Percentiles rank a stretch among this genome's conserved stretches.
Conservation (phyloP, 768 basidiomycete species). For the Pholiota molesta region DNA sequence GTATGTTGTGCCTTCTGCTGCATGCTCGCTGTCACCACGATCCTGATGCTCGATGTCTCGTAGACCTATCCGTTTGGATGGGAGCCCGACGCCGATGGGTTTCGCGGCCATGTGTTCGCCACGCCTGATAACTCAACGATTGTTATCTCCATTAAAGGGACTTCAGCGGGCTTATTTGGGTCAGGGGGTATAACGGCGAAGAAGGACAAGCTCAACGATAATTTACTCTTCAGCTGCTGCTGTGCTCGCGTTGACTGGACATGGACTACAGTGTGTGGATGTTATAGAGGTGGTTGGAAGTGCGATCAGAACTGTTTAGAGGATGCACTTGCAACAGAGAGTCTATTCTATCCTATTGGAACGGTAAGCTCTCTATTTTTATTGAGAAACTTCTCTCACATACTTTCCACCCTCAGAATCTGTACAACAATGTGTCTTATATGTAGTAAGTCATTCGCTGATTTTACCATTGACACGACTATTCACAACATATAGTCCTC, state of each 20-base stretch:
- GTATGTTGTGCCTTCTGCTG: constrained; percentile 32
- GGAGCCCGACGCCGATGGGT: constrained; percentile 85
- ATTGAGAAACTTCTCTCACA: constrained; percentile 4
- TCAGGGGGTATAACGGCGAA: constrained; percentile 82
- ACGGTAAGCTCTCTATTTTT: constrained; percentile 55
- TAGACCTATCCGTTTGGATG: constrained; percentile 88
- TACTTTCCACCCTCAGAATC: constrained; percentile 54
- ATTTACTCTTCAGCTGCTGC: constrained; percentile 91
- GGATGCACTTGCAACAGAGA: constrained; percentile 72
- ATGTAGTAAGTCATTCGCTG: constrained; percentile 58
- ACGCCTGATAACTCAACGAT: constrained; percentile 82
- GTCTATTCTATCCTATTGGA: constrained; percentile 88
- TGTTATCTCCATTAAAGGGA: constrained; percentile 91
- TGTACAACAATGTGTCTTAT: constrained; percentile 93
- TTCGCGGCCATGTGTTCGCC: constrained; percentile 91
- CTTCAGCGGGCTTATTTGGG: constrained; percentile 75
- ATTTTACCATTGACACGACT: not conserved
- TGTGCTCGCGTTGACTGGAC: constrained; percentile 92
- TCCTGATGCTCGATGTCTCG: constrained; percentile 1
- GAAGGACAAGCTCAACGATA: constrained; percentile 95
- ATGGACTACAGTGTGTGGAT: constrained; percentile 94
- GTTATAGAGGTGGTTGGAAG: constrained; percentile 77
- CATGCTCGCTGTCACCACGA: not conserved
- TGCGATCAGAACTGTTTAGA: constrained; percentile 85
- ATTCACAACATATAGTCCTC: constrained; percentile 46